Conservation (phyloP, 2,329 filamentous ascomycete species). For the Davidsoniella virescens region DNA sequence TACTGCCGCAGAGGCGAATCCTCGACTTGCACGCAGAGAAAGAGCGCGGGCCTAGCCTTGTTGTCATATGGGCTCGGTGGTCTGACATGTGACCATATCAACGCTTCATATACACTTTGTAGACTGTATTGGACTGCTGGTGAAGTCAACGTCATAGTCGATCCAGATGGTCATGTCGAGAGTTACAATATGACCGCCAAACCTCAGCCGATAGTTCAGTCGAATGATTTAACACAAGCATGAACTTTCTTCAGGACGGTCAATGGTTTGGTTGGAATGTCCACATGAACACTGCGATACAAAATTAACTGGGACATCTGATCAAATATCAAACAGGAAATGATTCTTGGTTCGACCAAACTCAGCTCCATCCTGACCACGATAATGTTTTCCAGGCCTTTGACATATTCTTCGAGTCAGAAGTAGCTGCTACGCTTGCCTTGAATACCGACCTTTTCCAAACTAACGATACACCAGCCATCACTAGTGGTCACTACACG, state of each 20-base stretch:
- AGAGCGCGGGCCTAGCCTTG: not conserved
- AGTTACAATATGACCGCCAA: conserved; percentile 9
- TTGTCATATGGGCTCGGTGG: not conserved
- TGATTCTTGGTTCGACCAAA: not conserved
- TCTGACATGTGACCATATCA: not conserved
- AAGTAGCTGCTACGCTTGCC: not conserved
- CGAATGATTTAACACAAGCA: not conserved
- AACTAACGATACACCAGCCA: rapidly evolving
- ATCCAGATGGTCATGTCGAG: conserved; percentile 17
- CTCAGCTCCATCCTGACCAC: not conserved
- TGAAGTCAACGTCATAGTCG: conserved; percentile 21
- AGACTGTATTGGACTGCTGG: conserved; percentile 19
- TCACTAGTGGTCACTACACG: conserved; percentile 13
- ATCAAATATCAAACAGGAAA: not conserved
- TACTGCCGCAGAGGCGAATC: not conserved
- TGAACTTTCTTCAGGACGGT: not conserved
- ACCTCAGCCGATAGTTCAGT: not conserved
- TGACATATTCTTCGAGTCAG: not conserved
- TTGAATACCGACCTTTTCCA: conserved; percentile 21
- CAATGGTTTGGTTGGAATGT: not conserved
- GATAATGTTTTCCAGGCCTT: not conserved
- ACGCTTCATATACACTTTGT: conserved; percentile 14
- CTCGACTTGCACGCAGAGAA: not conserved
- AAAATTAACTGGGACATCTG: conserved; percentile 3
- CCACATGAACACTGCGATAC: not conserved